Conservation (phyloP, 2,329 filamentous ascomycete species). For the Pseudohalonectria lignicola region DNA sequence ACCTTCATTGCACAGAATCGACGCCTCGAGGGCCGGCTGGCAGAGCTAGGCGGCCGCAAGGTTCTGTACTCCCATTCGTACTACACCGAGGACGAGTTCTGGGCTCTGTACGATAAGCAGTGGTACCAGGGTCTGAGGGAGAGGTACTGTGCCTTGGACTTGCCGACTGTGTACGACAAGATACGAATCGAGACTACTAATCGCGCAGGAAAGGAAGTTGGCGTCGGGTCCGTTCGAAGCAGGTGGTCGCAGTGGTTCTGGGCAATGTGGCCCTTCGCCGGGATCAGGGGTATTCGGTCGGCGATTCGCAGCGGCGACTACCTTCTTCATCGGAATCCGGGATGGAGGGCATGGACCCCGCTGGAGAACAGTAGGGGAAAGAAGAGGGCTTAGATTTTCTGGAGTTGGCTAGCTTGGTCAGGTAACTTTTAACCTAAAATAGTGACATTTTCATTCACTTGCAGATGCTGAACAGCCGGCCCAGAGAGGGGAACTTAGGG, state of each 20-base stretch:
- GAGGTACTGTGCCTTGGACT: conserved; percentile 45
- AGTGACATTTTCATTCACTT: too few species aligned
- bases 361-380: too few species aligned
- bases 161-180: conserved; percentile 59
- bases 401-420: too few species aligned
- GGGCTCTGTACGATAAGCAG: conserved; percentile 47
- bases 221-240: conserved; percentile 29
- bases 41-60: conserved; percentile 41
- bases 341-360: conserved; percentile 54
- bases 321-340: conserved; percentile 36
- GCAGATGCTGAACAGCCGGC: too few species aligned
- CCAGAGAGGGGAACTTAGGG: too few species aligned
- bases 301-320: conserved; percentile 48
- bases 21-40: conserved; percentile 32
- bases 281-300: conserved; percentile 48
- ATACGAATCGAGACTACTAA: conserved; percentile 34
- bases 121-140: conserved; percentile 47
- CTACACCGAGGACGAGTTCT: conserved; percentile 59
- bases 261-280: conserved; percentile 42
- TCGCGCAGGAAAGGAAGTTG: conserved; percentile 31
- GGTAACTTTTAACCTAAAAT: too few species aligned
- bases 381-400: too few species aligned
- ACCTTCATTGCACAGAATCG: conserved; percentile 45
- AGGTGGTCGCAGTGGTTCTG: conserved; percentile 26
- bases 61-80: conserved; percentile 62